Evolutionary conservation across 1,284 basidiomycete species (phyloP), one percentile per base, ranked within the genome.

Genomic region (Irpex sp.): DNA sequence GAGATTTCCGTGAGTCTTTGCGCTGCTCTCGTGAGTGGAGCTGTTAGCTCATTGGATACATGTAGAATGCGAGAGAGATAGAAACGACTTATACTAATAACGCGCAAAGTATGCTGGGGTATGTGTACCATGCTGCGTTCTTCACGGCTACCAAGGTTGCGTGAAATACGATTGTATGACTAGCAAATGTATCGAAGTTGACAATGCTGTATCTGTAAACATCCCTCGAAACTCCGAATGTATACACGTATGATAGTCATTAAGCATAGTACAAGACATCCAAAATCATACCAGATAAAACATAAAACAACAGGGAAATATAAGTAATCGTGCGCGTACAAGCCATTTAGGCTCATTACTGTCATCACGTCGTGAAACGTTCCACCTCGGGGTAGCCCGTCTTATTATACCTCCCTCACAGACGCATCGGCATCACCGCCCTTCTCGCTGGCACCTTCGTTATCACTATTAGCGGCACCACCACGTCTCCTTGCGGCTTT

Each of bases 41-140:
- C 31, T 60, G 19, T 17, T 8, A 8, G 13, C 9, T 44, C 19
- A 48, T n/a, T 21, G 17, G 34, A 61, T 31, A 54, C 47, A 60
- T 48, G 49, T 17, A 96, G 93, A 87, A 96, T 67, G 93, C 96
- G 75, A 80, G 81, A 58, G 88, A 83, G 34, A 86, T 98, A 58
- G 82, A 87, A 65, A 91, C 94, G 17, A 92, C 92, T 1, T 99
- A 98, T 73, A 96, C 95, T 5, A 93, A 87, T 66, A 93, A 95
- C 69, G 79, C 85, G 4, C 82, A 88, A 66, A 88, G 87, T 21
- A 94, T 98, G 92, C 81, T 98, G n/a, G 84, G 86, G 37, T 96
- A 98, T 71, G 82, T 91, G 17, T 98, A 98, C 75, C 84, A 89
- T 68, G 82, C 92, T 2, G 86, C 86, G 2, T 94, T 94, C 76